phyloP scores from a whole-genome alignment of 1,284 basidiomycete genomes.

The Naganishia cerealis region DNA sequence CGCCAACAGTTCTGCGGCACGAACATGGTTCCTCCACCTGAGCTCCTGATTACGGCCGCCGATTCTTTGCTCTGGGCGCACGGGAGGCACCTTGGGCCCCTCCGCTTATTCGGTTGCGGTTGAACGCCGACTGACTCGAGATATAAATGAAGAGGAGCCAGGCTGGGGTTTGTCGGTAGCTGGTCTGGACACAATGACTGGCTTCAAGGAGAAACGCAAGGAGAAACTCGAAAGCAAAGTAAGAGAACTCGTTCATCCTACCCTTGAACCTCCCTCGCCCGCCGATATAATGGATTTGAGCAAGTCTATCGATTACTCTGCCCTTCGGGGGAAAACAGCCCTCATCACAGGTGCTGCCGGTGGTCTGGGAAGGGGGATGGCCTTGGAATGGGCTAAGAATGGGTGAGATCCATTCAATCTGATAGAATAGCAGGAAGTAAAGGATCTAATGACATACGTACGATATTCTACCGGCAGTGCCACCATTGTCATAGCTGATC shows the following conservation, averaged over 20 bases:
- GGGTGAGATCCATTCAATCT: slow-evolving; percentile 23
- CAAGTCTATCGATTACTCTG: slow-evolving; percentile 26
- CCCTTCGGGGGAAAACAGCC: slow-evolving; percentile 31
- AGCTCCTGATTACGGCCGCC: not conserved
- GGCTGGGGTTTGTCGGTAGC: not conserved
- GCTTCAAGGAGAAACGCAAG: slow-evolving; percentile 4
- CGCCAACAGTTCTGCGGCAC: not conserved
- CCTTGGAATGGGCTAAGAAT: slow-evolving; percentile 29
- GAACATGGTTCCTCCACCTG: not conserved
- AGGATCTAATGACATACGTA: not conserved
- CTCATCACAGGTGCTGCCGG: slow-evolving; percentile 33
- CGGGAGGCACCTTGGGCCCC: slow-evolving; percentile 6
- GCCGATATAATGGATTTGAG: slow-evolving; percentile 26
- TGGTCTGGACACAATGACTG: not conserved
- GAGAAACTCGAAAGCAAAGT: slow-evolving; percentile 22
- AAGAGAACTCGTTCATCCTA: slow-evolving; percentile 8
- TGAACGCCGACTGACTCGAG: not conserved
- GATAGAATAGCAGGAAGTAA: not conserved
- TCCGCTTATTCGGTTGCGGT: slow-evolving; percentile 20
- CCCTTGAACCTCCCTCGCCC: not conserved
- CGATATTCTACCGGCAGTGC: slow-evolving; percentile 11
- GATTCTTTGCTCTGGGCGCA: not conserved
- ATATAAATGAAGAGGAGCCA: slow-evolving; percentile 1
- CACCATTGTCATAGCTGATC: slow-evolving; percentile 30
- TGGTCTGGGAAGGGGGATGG: slow-evolving; percentile 34